These are phyloP conservation scores for Salmacisia buchloeana DNA, from an alignment of 1,284 basidiomycete genomes.

Conservation along the genomic window DNA sequence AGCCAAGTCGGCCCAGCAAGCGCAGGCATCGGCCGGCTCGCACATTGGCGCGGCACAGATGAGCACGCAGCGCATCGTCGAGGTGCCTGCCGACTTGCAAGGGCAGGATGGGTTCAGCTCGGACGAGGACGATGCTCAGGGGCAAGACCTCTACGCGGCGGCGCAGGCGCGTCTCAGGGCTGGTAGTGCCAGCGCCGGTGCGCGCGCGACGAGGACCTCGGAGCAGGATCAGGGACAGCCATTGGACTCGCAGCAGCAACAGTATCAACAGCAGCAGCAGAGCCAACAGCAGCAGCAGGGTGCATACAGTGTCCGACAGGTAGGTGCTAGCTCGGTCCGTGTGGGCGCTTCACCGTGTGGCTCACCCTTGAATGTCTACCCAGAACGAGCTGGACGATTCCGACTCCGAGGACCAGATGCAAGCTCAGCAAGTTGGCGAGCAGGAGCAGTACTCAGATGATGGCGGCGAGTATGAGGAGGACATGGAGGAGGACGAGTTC, in stretches of 20 bases:
- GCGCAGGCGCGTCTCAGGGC: slow-evolving; percentile 10
- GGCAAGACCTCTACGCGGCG: slow-evolving; percentile 13
- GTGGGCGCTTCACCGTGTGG: too few species aligned
- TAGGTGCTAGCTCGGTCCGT: neutral
- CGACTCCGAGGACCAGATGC: slow-evolving; percentile 15
- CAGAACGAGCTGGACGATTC: slow-evolving; percentile 6
- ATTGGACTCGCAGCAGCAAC: neutral
- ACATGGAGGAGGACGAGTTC: slow-evolving; percentile 45
- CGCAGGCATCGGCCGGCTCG: neutral
- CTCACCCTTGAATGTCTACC: neutral
- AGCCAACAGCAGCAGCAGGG: slow-evolving; percentile 17
- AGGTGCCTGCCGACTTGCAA: slow-evolving; percentile 1
- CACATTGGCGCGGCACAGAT: neutral
- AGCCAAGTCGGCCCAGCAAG: slow-evolving; percentile 11
- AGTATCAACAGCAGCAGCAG: slow-evolving; percentile 23
- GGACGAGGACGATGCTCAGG: slow-evolving; percentile 5
- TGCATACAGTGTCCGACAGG: slow-evolving; percentile 25
- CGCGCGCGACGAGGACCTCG: slow-evolving; percentile 10
- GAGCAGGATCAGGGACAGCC: neutral
- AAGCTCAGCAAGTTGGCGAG: neutral
- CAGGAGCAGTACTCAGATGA: slow-evolving; percentile 34
- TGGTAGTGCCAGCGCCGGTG: slow-evolving; percentile 15
- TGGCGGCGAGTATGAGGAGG: slow-evolving; percentile 36
- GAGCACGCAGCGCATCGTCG: slow-evolving; percentile 3
- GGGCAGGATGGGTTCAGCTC: slow-evolving; percentile 12